Conservation (phyloP, 805 yeast genomes). For the Suhomyces pyralidae region DNA sequence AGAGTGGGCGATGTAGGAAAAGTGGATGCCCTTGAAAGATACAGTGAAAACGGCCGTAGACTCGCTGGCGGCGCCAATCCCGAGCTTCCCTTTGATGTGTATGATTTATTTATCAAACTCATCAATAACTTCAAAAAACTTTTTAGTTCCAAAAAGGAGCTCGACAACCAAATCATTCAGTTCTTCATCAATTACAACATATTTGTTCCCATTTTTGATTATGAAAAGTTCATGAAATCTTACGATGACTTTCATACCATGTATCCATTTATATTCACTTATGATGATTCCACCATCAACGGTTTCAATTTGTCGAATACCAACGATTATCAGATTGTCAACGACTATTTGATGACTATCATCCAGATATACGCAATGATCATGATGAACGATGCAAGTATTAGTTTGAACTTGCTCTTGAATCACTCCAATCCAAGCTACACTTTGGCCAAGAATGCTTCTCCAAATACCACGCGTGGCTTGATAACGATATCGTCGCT, state of each 20-base stretch:
- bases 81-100: slow-evolving; percentile 38
- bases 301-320: slow-evolving; percentile 45
- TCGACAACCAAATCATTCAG: slow-evolving; percentile 47
- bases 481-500: slow-evolving; percentile 33
- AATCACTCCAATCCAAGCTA: slow-evolving; percentile 38
- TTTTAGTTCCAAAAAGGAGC: slow-evolving; percentile 34
- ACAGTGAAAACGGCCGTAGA: neutral
- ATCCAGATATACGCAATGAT: slow-evolving; percentile 52
- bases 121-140: slow-evolving; percentile 42
- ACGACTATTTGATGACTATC: slow-evolving; percentile 40
- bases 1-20: slow-evolving; percentile 5
- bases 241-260: slow-evolving; percentile 47
- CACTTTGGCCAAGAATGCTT: slow-evolving; percentile 4
- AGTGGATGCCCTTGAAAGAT: slow-evolving; percentile 3
- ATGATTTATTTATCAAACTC: slow-evolving; percentile 42
- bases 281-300: slow-evolving; percentile 44
- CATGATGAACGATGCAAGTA: slow-evolving; percentile 48
- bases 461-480: neutral
- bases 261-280: slow-evolving; percentile 47
- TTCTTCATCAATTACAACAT: slow-evolving; percentile 53
- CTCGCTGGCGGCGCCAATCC: slow-evolving; percentile 5
- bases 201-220: slow-evolving; percentile 54
- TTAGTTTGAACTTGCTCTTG: slow-evolving; percentile 38
- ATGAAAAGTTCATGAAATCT: slow-evolving; percentile 49
- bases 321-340: slow-evolving; percentile 41